Evolutionary conservation across 1,139 yeast genomes (phyloP), one percentile per base, ranked within the genome.

Genomic region (Eremothecium sinecaudum): DNA sequence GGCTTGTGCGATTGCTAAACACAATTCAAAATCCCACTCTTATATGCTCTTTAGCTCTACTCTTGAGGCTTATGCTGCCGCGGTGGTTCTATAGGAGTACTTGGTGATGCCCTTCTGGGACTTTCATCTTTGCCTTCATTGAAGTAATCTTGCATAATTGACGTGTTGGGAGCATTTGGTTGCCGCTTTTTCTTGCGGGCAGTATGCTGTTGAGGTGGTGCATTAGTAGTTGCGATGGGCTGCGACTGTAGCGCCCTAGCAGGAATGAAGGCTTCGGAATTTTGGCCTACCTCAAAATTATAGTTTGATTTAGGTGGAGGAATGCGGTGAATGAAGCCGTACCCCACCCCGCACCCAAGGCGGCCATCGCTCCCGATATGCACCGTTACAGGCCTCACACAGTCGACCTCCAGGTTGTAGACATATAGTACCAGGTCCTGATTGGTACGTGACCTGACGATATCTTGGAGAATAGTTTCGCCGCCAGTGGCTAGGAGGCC

Each of bases 261-360:
- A 12, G 28, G 28, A n/a, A 24, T 16, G 13, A 24, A 24, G 16
- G 28, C 28, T n/a, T 24, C n/a, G 26, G 12, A 13, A 18, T 15
- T 14, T 31, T 23, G 11, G 23, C 9, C 10, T 7, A 8, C 21
- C 10, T 19, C 21, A 8, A 10, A 8, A 8, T 19, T 7, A 4
- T 12, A 4, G 16, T 15, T 24, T n/a, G 28, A 5, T 16, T 16
- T 14, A 28, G 37, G 35, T 13, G 39, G 33, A 15, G 42, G 95
- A 12, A 90, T 62, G 44, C 94, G 66, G 53, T 90, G 97, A 35
- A 90, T 63, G 37, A 81, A 66, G 0, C 97, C 97, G 51, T 86
- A 87, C 0, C 96, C 97, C 8, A 90, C 93, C 46, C 87, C 94
- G 59, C 96, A 87, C 1, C 98, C 98, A 28, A 90, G 63, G 23